A percentile compares a stretch with the other conserved stretches of the same genome.
These are phyloP conservation scores for Dendrobium huoshanense DNA, from an alignment of 106 monocot genomes.

Conservation along the genomic window DNA sequence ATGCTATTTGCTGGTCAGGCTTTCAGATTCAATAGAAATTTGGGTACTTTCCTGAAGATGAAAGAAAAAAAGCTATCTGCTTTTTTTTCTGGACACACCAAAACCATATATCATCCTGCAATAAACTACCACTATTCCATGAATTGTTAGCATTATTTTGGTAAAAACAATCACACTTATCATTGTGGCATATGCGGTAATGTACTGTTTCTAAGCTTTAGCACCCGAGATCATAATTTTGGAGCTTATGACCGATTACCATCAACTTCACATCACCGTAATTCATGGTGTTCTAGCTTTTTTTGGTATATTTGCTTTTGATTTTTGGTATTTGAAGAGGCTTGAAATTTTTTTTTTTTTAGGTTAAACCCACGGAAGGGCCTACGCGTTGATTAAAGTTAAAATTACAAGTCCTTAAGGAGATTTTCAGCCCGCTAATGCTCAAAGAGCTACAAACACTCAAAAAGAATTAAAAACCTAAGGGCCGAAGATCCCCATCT, in stretches of 20 bases:
- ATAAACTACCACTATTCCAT: background rate
- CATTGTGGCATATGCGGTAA: too few relatives aligned
- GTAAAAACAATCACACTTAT: background rate
- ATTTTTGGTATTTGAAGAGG: background rate
- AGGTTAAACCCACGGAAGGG: too few relatives aligned
- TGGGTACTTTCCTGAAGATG: background rate
- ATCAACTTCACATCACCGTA: background rate
- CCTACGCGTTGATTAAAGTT: too few relatives aligned
- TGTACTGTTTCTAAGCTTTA: background rate
- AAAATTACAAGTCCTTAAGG: too few relatives aligned
- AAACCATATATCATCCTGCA: background rate
- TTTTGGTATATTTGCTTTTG: background rate
- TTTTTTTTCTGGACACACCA: background rate
- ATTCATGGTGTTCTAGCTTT: background rate
- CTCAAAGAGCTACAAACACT: too few relatives aligned
- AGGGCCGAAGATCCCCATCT: too few relatives aligned
- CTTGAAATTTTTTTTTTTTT: too few relatives aligned
- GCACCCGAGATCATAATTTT: background rate
- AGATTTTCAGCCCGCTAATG: too few relatives aligned
- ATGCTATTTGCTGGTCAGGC: background rate
- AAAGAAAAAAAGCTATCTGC: background rate
- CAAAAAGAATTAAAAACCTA: too few relatives aligned
- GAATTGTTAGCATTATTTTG: background rate
- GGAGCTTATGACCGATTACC: background rate
- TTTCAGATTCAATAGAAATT: background rate